Base-by-base conservation (phyloP, 2,329 filamentous ascomycete genomes). In the Xenosphaeropsis pyriputrescens region DNA sequence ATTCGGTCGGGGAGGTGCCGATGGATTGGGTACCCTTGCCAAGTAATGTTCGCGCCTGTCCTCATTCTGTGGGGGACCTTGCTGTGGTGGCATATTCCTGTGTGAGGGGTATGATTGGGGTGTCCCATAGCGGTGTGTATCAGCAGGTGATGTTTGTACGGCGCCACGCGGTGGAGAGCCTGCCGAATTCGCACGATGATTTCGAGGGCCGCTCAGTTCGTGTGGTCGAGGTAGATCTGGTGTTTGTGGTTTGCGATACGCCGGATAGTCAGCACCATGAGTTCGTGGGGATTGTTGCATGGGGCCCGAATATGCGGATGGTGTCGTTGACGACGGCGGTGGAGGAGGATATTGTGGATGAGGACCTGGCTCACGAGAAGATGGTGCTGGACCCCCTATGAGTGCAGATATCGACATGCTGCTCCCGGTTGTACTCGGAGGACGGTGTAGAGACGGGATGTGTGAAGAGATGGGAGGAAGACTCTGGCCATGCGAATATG, bases 381-480 rank as follows among this genome's bases (percentile, higher is more conserved):
- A 60, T 36, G 67, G 58, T 34, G 65, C 50, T 47, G 69, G 66
- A 11, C 62, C 64, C 41, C 76, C 78, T 42, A 83, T 68, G 57
- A 84, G 72, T 33, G 77, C 77, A n/a, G 75, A 79, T 56, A 83
- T 82, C 34, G 78, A 80, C 77, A 83, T 82, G 58, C 73, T 76
- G 50, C 71, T 71, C 37, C 68, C 69, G 11, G 45, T 45, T 29
- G 42, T 49, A 40, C 45, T 51, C 11, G 45, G 39, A 2, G 70
- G 68, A 41, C 75, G 66, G 53, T 70, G 63, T 40, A 62, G 56
- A 16, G 68, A 61, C 8, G 22, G 22, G 3, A 26, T 26, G 22
- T 26, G 22, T 9, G 22, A 26, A 16, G 59, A 61, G 32, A 69
- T 51, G 14, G 62, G 59, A 35, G 72, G 65, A 35, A 71, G 60